These are phyloP conservation scores for Wolfiporia cocos DNA, from an alignment of 1,284 basidiomycete species.

Conservation along the genomic window DNA sequence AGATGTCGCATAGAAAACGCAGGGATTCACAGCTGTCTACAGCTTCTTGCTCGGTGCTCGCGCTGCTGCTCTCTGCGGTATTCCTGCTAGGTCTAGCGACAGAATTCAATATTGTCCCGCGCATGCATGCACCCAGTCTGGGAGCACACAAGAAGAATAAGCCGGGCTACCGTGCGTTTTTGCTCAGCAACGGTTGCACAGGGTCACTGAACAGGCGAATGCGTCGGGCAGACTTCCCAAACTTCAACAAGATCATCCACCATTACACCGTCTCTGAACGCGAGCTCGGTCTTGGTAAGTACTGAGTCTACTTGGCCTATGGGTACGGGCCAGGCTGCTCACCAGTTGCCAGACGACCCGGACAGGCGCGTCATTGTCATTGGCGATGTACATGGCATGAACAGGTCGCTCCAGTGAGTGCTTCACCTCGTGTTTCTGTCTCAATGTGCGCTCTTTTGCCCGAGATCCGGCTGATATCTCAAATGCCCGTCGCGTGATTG, in stretches of 20 bases:
- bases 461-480: neutral
- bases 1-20: neutral
- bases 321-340: too few species aligned
- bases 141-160: conserved; percentile 5
- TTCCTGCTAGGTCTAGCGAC: conserved; percentile 6
- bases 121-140: neutral
- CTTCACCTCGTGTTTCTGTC: conserved; percentile 4
- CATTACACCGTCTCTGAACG: conserved; percentile 35
- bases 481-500: too few species aligned
- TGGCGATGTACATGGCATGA: conserved; percentile 85
- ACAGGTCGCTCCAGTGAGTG: conserved; percentile 58
- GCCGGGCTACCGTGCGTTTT: conserved; percentile 12
- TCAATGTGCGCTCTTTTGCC: neutral
- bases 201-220: too few species aligned
- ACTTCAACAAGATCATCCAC: conserved; percentile 46
- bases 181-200: neutral
- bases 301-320: too few species aligned
- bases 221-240: conserved; percentile 39
- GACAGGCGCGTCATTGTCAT: conserved; percentile 61
- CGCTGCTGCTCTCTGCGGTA: conserved; percentile 1
- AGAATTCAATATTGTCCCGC: conserved; percentile 2
- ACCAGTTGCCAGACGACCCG: conserved; percentile 34
- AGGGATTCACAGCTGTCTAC: neutral
- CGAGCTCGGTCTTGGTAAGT: conserved; percentile 49
- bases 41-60: neutral